These are phyloP conservation scores for Russula dissimulans DNA, from an alignment of 768 basidiomycete species.

Conservation along the genomic window DNA sequence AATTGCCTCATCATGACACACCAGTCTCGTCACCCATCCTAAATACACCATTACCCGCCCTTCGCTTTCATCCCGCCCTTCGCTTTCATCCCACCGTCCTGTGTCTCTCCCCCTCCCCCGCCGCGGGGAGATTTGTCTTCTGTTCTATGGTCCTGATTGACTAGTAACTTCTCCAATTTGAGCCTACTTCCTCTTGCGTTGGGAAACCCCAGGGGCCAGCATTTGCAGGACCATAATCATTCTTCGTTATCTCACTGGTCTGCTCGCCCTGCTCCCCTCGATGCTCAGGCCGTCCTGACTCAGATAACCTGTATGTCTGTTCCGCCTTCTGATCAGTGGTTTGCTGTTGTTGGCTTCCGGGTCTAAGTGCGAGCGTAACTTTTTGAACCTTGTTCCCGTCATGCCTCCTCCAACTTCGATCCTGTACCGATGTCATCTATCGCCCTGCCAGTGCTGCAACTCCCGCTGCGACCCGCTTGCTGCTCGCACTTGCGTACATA, in stretches of 20 bases:
- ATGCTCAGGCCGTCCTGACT: background rate
- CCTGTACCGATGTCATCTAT: too few relatives aligned
- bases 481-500: too few relatives aligned
- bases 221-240: too few relatives aligned
- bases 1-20: slow-evolving; percentile 10
- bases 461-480: too few relatives aligned
- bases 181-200: background rate
- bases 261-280: too few relatives aligned
- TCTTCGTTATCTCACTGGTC: background rate
- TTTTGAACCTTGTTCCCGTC: slow-evolving; percentile 25
- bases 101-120: background rate
- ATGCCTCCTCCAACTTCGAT: background rate
- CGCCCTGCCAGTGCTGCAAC: too few relatives aligned
- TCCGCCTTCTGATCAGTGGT: too few relatives aligned
- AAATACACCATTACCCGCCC: background rate
- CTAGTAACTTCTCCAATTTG: too few relatives aligned
- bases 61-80: background rate
- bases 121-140: too few relatives aligned
- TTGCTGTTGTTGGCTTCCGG: background rate
- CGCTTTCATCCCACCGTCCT: background rate
- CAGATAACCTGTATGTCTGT: background rate
- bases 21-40: too few relatives aligned
- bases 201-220: background rate
- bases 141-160: too few relatives aligned
- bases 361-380: slow-evolving; percentile 28